Percentiles rank a stretch among this genome's conserved stretches.
phyloP scores from a whole-genome alignment of 2,329 filamentous ascomycete species.

The Elsinoe arachidis region DNA sequence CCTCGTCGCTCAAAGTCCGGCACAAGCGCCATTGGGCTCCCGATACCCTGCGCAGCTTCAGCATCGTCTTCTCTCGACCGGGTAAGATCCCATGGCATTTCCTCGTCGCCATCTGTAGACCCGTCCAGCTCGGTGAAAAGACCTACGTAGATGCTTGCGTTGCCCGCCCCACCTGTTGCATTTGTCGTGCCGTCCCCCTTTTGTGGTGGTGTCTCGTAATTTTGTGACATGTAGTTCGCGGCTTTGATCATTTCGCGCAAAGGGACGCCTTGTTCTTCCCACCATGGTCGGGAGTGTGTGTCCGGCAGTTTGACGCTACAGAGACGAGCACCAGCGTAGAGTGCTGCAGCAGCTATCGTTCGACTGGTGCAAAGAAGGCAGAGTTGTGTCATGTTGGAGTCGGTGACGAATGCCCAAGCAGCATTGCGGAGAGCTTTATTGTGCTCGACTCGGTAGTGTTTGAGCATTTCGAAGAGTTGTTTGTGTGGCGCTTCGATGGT shows the following conservation, averaged over 20 bases:
- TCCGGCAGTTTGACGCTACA: slow-evolving; percentile 63
- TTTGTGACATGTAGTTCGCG: slow-evolving; percentile 62
- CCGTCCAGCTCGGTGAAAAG: slow-evolving; percentile 24
- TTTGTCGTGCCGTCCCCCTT: slow-evolving; percentile 22
- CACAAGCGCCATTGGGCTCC: slow-evolving; percentile 13
- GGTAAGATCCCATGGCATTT: slow-evolving; percentile 24
- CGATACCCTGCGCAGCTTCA: slow-evolving; percentile 20
- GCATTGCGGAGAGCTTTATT: slow-evolving; percentile 76
- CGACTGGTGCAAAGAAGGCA: slow-evolving; percentile 72
- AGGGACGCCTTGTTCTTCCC: slow-evolving; percentile 66
- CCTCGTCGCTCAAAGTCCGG: slow-evolving; percentile 15
- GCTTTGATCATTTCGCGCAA: slow-evolving; percentile 62
- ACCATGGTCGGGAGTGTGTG: slow-evolving; percentile 76
- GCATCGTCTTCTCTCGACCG: slow-evolving; percentile 27
- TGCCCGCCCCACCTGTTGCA: slow-evolving; percentile 29
- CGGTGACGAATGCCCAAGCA: slow-evolving; percentile 90
- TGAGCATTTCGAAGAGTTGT: slow-evolving; percentile 71
- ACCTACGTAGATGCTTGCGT: slow-evolving; percentile 37
- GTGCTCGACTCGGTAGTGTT: slow-evolving; percentile 62
- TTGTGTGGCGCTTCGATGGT: slow-evolving; percentile 84
- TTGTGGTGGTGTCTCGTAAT: slow-evolving; percentile 36
- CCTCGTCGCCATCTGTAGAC: slow-evolving; percentile 16
- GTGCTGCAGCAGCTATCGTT: slow-evolving; percentile 73
- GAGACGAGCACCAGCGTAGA: slow-evolving; percentile 78
- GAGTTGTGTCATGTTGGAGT: slow-evolving; percentile 74